These are phyloP conservation scores for Neonectria coccinea DNA, from an alignment of 2,329 filamentous ascomycete genomes.

Conservation along the genomic window DNA sequence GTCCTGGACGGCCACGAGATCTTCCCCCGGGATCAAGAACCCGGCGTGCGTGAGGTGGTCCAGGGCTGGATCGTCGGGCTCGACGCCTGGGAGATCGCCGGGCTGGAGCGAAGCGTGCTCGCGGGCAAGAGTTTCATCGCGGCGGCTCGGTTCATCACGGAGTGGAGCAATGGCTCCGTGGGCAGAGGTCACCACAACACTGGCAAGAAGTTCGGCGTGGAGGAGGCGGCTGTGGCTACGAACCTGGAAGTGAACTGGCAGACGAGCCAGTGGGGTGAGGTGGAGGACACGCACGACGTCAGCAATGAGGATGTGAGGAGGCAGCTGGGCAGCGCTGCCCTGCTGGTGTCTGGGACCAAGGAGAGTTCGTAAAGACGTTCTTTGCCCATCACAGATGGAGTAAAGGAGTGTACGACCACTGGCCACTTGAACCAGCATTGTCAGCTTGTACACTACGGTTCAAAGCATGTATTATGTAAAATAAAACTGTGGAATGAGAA, in stretches of 20 bases:
- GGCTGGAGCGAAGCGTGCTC: conserved; percentile 83
- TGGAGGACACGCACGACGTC: conserved; percentile 98
- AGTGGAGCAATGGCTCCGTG: conserved; percentile 84
- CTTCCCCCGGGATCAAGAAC: conserved; percentile 77
- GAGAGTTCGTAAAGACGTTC: conserved; percentile 32
- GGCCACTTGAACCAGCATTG: neutral
- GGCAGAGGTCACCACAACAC: conserved; percentile 56
- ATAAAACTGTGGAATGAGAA: neutral
- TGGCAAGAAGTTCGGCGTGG: conserved; percentile 74
- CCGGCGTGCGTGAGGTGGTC: conserved; percentile 81
- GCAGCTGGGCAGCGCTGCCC: conserved; percentile 87
- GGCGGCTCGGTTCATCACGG: conserved; percentile 80
- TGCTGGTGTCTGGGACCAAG: conserved; percentile 77
- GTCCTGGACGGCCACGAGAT: conserved; percentile 85
- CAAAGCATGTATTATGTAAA: conserved; percentile 35
- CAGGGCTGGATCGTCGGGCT: conserved; percentile 81
- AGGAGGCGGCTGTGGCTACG: conserved; percentile 81
- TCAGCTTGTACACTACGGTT: conserved; percentile 33
- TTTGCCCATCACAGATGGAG: neutral
- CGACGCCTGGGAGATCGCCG: conserved; percentile 84
- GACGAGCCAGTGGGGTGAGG: conserved; percentile 91
- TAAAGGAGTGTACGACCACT: neutral
- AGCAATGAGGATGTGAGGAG: conserved; percentile 88
- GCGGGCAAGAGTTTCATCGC: conserved; percentile 89
- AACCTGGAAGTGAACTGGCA: conserved; percentile 93